Conservation (phyloP, 352 stramenopile species). For the Phytophthora macrochlamydospora region DNA sequence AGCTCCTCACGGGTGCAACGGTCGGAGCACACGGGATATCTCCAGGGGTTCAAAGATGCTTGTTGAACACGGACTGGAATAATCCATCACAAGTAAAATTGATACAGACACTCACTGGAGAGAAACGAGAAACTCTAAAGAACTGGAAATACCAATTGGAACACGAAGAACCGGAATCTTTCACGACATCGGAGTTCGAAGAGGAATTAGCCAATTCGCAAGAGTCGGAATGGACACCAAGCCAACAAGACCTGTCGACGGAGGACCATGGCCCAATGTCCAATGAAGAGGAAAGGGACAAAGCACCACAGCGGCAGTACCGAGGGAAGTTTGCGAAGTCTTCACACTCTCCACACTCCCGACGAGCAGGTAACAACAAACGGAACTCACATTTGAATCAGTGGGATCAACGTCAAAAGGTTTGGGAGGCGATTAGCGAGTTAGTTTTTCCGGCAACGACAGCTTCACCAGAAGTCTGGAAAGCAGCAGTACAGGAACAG, state of each 20-base stretch:
- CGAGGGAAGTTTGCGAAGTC: no score
- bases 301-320: no score
- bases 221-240: background rate
- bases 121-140: background rate
- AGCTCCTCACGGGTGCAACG: background rate
- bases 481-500: background rate
- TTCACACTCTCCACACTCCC: no score
- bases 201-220: background rate
- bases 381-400: no score
- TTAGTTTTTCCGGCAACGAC: background rate
- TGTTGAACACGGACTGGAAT: background rate
- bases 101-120: background rate
- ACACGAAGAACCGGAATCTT: background rate
- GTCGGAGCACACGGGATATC: background rate
- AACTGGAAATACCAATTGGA: background rate
- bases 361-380: no score
- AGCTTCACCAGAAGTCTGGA: background rate
- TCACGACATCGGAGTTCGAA: background rate
- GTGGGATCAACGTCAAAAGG: background rate
- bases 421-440: background rate
- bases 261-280: no score
- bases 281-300: no score
- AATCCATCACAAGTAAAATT: background rate
- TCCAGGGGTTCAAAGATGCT: background rate
- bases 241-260: background rate